These are phyloP conservation scores for Oryza officinalis DNA, from an alignment of 176 grass and related monocot genomes.

Conservation along the genomic window DNA sequence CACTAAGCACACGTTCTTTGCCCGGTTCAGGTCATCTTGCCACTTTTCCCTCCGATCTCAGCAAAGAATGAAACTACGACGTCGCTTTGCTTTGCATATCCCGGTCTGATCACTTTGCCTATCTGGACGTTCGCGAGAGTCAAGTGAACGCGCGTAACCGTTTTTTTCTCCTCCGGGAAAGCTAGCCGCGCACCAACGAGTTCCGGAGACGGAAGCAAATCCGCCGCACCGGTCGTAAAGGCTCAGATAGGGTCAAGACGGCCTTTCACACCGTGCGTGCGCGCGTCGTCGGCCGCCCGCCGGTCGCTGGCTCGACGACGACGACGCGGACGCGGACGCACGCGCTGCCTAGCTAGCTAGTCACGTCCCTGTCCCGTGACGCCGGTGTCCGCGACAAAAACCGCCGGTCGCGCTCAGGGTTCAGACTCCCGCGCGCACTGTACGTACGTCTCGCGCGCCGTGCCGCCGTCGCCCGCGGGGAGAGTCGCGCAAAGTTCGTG, in stretches of 20 bases:
- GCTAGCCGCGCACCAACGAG: not conserved
- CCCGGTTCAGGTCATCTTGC: not conserved
- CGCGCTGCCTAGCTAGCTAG: not conserved
- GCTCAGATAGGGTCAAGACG: not conserved
- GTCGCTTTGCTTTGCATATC: conserved; percentile 14
- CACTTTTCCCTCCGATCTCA: not conserved
- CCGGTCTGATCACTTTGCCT: not conserved
- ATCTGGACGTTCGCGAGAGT: not conserved
- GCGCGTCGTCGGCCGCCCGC: not conserved
- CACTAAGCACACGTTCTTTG: not conserved
- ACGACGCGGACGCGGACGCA: not conserved
- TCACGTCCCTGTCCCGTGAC: not conserved
- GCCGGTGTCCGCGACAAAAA: conserved; percentile 26
- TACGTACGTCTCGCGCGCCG: not conserved
- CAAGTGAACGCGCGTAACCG: not conserved
- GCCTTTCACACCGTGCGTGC: conserved; percentile 31
- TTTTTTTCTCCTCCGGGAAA: not conserved
- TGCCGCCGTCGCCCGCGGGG: too few species aligned
- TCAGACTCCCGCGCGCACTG: not conserved
- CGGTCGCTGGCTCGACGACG: not conserved
- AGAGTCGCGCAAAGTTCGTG: not conserved
- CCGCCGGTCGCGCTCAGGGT: not conserved
- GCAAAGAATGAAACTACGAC: not conserved
- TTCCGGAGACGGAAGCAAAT: not conserved
- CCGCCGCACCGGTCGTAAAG: conserved; percentile 1